phyloP scores from a whole-genome alignment of 345 rosid species.

The Syzygium grande region DNA sequence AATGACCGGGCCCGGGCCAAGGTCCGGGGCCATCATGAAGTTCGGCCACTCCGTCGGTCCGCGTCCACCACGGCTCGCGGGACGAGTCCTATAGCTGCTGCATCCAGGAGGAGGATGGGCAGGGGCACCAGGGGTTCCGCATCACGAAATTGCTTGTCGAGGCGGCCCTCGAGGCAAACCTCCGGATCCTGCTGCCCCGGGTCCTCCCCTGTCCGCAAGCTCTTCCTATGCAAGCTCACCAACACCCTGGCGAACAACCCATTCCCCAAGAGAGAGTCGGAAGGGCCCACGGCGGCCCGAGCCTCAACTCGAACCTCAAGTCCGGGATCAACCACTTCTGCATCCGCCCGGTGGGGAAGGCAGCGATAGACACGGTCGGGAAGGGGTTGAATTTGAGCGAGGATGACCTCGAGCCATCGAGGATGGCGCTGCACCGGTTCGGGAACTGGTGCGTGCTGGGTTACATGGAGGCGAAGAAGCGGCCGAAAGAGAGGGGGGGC shows the following conservation, averaged over 20 bases:
- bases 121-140: slow-evolving; percentile 40
- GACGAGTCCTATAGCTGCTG: slow-evolving; percentile 68
- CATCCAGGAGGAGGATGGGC: slow-evolving; percentile 49
- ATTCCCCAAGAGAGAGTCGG: not conserved
- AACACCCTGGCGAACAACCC: not conserved
- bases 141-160: slow-evolving; percentile 40
- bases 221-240: slow-evolving; percentile 15
- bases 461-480: slow-evolving; percentile 61
- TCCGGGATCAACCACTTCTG: slow-evolving; percentile 76
- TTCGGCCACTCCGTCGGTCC: slow-evolving; percentile 27
- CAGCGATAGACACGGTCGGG: slow-evolving; percentile 66
- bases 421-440: slow-evolving; percentile 73
- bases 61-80: slow-evolving; percentile 39
- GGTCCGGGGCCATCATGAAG: slow-evolving; percentile 35
- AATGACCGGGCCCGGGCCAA: slow-evolving; percentile 31
- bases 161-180: slow-evolving; percentile 44
- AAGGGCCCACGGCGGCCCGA: not conserved
- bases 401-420: slow-evolving; percentile 59
- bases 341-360: slow-evolving; percentile 81
- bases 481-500: slow-evolving; percentile 30
- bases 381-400: slow-evolving; percentile 39
- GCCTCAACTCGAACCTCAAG: slow-evolving; percentile 32
- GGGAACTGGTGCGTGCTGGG: slow-evolving; percentile 80
- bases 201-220: slow-evolving; percentile 42
- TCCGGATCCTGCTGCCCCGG: slow-evolving; percentile 43